Percentiles rank a stretch among this genome's conserved stretches.
These are phyloP conservation scores for Neckera pumila DNA, from an alignment of 225 moss, liverwort and hornwort genomes.

Conservation along the genomic window DNA sequence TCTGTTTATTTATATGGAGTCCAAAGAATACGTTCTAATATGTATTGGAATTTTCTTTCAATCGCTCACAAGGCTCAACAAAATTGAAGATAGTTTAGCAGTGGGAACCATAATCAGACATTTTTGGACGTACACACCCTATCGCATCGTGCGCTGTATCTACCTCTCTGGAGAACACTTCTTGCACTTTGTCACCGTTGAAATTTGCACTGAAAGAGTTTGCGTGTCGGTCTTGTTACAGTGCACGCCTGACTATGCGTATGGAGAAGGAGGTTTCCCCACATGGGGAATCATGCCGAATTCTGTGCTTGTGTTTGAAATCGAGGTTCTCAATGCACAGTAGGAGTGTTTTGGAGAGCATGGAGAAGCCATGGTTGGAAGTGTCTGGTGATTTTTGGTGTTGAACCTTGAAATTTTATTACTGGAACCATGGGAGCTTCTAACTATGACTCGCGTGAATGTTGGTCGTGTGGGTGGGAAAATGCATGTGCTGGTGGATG, in stretches of 20 bases:
- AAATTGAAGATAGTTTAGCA: background rate
- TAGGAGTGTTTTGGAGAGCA: background rate
- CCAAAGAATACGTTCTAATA: background rate
- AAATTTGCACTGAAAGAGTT: background rate
- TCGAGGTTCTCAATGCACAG: slow-evolving; percentile 69
- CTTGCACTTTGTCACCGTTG: background rate
- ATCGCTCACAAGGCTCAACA: background rate
- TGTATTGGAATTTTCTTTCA: background rate
- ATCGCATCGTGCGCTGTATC: background rate
- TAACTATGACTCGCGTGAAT: background rate
- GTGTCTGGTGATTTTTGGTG: background rate
- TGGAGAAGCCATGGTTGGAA: background rate
- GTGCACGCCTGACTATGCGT: slow-evolving; percentile 90
- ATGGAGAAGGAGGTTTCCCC: slow-evolving; percentile 66
- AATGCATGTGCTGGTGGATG: background rate
- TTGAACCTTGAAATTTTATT: background rate
- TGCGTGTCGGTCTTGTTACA: slow-evolving; percentile 4
- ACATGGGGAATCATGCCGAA: slow-evolving; percentile 90
- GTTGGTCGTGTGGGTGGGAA: background rate
- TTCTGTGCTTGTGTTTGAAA: slow-evolving; percentile 84
- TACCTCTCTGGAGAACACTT: background rate
- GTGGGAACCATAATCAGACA: background rate
- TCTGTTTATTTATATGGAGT: background rate
- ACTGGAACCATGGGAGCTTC: background rate
- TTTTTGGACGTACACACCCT: background rate